phyloP scores from a whole-genome alignment of 2,329 filamentous ascomycete species.

The Mollisia scopiformis region DNA sequence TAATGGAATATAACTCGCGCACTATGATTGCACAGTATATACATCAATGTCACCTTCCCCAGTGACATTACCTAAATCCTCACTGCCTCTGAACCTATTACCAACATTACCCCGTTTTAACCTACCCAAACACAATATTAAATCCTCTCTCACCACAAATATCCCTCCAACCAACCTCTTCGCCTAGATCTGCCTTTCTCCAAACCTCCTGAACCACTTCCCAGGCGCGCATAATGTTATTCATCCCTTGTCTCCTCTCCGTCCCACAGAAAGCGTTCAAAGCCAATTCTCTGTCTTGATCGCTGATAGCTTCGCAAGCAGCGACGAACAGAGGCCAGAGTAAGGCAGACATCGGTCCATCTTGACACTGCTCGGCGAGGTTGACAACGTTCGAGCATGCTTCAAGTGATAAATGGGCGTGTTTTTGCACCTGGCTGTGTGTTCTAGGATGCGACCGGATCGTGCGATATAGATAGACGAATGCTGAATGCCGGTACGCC shows the following conservation, averaged over 20 bases:
- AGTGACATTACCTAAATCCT: not conserved
- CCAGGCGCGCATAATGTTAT: constrained; percentile 65
- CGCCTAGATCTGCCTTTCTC: constrained; percentile 49
- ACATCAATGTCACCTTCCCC: constrained; percentile 39
- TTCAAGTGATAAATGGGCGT: constrained; percentile 51
- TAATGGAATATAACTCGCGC: not conserved
- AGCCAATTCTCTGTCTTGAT: constrained; percentile 54
- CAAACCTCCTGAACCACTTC: constrained; percentile 64
- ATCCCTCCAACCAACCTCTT: constrained; percentile 47
- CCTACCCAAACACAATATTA: constrained; percentile 60
- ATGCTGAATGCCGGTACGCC: constrained; percentile 52
- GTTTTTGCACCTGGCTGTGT: constrained; percentile 55
- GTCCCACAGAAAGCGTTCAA: constrained; percentile 54
- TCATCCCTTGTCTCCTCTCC: constrained; percentile 63
- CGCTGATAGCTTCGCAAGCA: constrained; percentile 58
- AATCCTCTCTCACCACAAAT: constrained; percentile 62
- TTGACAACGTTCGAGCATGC: constrained; percentile 59
- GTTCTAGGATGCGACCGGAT: constrained; percentile 47
- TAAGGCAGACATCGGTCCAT: constrained; percentile 64
- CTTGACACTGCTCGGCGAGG: constrained; percentile 39
- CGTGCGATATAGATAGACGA: constrained; percentile 47
- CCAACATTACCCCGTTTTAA: not conserved
- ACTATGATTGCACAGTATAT: not conserved
- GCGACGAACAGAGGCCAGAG: constrained; percentile 68
- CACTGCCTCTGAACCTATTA: not conserved